A percentile compares a stretch with the other conserved stretches of the same genome.
These are phyloP conservation scores for Phytophthora sp. DNA, from an alignment of 352 stramenopile genomes.

Conservation along the genomic window DNA sequence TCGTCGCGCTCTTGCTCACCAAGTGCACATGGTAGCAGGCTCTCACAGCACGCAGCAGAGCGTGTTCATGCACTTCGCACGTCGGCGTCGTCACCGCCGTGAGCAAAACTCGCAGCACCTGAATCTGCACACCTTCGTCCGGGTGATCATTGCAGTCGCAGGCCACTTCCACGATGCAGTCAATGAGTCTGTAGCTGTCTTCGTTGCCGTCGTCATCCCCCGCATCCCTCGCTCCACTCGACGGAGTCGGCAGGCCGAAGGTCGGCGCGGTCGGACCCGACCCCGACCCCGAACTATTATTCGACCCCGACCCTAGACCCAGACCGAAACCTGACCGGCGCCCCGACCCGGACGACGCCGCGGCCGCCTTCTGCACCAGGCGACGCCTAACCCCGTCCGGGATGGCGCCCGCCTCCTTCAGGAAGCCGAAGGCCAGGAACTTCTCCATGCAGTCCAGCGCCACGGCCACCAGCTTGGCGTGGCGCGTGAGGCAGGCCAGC, in stretches of 20 bases:
- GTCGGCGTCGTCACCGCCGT: slow-evolving; percentile 91
- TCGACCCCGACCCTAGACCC: slow-evolving; percentile 14
- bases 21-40: slow-evolving; percentile 98
- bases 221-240: slow-evolving; percentile 1
- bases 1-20: slow-evolving; percentile 90
- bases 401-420: slow-evolving; percentile 68
- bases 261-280: slow-evolving; percentile 8
- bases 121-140: slow-evolving; percentile 92
- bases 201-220: slow-evolving; percentile 27
- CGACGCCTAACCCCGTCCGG: slow-evolving; percentile 67
- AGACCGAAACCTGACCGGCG: slow-evolving; percentile 26
- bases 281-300: slow-evolving; percentile 1
- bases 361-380: slow-evolving; percentile 61
- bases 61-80: slow-evolving; percentile 92
- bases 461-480: slow-evolving; percentile 78
- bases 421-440: slow-evolving; percentile 89
- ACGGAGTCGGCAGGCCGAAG: slow-evolving; percentile 13
- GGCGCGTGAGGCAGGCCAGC: slow-evolving; percentile 72
- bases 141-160: slow-evolving; percentile 91
- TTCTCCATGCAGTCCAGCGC: slow-evolving; percentile 92
- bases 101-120: slow-evolving; percentile 93
- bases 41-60: slow-evolving; percentile 95
- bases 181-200: slow-evolving; percentile 73
- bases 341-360: slow-evolving; percentile 15
- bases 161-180: slow-evolving; percentile 89